Evolutionary conservation across 2,329 filamentous ascomycete genomes (phyloP), one percentile per base, ranked within the genome.

Genomic region (Colletotrichum tanaceti): DNA sequence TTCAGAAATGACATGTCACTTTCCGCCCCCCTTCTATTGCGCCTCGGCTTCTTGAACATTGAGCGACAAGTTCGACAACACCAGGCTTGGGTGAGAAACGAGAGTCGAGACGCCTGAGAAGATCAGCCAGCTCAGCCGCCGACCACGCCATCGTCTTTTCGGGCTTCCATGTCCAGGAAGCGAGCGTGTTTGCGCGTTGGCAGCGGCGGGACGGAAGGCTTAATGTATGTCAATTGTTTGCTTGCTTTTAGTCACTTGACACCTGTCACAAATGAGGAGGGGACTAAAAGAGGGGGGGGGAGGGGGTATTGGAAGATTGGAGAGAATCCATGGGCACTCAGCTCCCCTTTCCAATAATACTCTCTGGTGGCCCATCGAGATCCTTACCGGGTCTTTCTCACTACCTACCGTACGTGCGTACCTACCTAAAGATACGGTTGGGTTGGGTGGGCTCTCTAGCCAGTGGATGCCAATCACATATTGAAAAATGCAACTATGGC

Each of bases 331-430:
- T 14, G 35, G 20, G 22, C 5, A 14, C 22, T 16, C 39, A 13
- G 13, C 20, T 13, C 41, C 47, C 54, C 14, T 28, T 52, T 32
- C 9, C 5, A 24, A 4, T 24, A 47, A 41, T 59, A 20, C 14
- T 63, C 14, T 63, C 14, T 68, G 65, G 53, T 60, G 61, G 61
- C 44, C 61, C 54, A 59, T 68, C 41, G 54, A 65, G 65, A 68
- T 68, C 59, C 58, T 63, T 28, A 46, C 41, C 22, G 28, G 61
- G 65, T 68, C 54, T 59, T 14, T 35, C 28, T 68, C 65, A 68
- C 24, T 24, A n/a, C n/a, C n/a, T n/a, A n/a, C n/a, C n/a, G n/a
- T n/a, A n/a, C n/a, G n/a, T n/a, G n/a, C n/a, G n/a, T n/a, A n/a
- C n/a, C 38, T 54, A 9, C 5, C 5, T 28, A 7, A 9, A 5